These are phyloP conservation scores for Myriosclerotinia curreyana DNA, from an alignment of 2,329 filamentous ascomycete genomes.

Conservation along the genomic window DNA sequence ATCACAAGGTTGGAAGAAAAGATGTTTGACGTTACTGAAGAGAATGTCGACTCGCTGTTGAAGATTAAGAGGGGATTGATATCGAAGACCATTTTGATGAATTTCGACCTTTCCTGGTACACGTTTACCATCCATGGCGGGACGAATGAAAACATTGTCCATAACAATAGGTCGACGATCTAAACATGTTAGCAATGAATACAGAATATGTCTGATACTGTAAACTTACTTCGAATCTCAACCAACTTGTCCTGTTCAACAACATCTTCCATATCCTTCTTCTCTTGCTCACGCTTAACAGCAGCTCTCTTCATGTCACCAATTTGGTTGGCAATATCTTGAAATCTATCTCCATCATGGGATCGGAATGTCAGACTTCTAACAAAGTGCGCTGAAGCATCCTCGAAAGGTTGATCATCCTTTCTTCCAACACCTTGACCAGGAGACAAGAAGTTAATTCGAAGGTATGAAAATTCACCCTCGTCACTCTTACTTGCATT, in stretches of 20 bases:
- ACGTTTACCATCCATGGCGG: slow-evolving; percentile 93
- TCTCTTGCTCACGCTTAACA: slow-evolving; percentile 90
- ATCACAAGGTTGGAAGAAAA: slow-evolving; percentile 97
- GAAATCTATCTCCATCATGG: slow-evolving; percentile 81
- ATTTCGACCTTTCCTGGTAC: slow-evolving; percentile 96
- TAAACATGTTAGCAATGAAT: slow-evolving; percentile 40
- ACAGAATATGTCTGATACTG: slow-evolving; percentile 41
- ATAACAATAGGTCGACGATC: slow-evolving; percentile 86
- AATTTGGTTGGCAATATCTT: slow-evolving; percentile 88
- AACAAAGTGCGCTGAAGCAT: slow-evolving; percentile 92
- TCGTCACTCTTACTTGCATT: slow-evolving; percentile 98
- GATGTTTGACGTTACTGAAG: slow-evolving; percentile 96
- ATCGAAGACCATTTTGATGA: slow-evolving; percentile 97
- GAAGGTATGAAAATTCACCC: slow-evolving; percentile 86
- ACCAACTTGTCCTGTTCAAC: slow-evolving; percentile 97
- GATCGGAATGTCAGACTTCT: slow-evolving; percentile 94
- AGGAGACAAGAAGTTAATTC: slow-evolving; percentile 96
- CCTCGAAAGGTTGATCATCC: slow-evolving; percentile 97
- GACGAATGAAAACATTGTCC: slow-evolving; percentile 92
- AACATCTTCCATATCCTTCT: slow-evolving; percentile 99
- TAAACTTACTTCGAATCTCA: slow-evolving; percentile 78
- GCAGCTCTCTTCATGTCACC: slow-evolving; percentile 94
- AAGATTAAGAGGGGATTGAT: slow-evolving; percentile 75
- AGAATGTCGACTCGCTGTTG: slow-evolving; percentile 87
- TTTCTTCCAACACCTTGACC: slow-evolving; percentile 96